A percentile compares a stretch with the other conserved stretches of the same genome.
phyloP scores from a whole-genome alignment of 2,329 filamentous ascomycete species.

The Trichoderma sp. region DNA sequence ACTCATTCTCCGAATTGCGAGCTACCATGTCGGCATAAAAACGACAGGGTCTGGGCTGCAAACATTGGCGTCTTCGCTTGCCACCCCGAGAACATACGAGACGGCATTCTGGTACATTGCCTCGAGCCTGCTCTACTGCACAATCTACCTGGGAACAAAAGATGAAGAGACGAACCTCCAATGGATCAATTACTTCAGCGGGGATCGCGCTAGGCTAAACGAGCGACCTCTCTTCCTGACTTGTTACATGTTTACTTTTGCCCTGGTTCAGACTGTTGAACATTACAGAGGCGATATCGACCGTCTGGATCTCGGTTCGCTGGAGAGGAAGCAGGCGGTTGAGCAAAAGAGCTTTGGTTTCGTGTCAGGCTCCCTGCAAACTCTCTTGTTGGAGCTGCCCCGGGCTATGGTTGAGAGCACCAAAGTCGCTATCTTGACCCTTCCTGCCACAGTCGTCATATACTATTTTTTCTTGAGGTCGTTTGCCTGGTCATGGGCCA shows the following conservation, averaged over 20 bases:
- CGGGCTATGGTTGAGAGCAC: conserved; percentile 44
- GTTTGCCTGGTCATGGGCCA: conserved; percentile 68
- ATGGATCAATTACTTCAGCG: conserved; percentile 72
- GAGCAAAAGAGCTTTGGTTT: conserved; percentile 35
- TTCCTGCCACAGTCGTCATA: conserved; percentile 55
- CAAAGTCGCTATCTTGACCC: conserved; percentile 47
- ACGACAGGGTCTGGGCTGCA: conserved; percentile 71
- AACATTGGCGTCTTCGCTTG: conserved; percentile 62
- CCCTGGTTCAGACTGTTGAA: conserved; percentile 66
- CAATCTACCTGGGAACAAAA: conserved; percentile 77
- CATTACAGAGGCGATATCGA: conserved; percentile 79
- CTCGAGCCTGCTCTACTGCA: conserved; percentile 78
- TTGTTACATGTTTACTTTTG: conserved; percentile 69
- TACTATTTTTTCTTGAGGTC: conserved; percentile 67
- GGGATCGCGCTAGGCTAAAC: conserved; percentile 77
- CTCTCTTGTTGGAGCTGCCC: conserved; percentile 47
- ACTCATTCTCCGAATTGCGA: conserved; percentile 83
- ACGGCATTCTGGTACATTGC: conserved; percentile 76
- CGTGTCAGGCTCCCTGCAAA: conserved; percentile 41
- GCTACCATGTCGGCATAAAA: conserved; percentile 75
- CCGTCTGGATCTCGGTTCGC: conserved; percentile 53
- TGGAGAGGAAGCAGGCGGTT: conserved; percentile 32
- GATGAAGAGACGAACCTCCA: conserved; percentile 64
- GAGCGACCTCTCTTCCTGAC: conserved; percentile 84
- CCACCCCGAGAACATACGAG: conserved; percentile 65